These are phyloP conservation scores for Lichenothelia convexa DNA, from an alignment of 495 filamentous ascomycete species.

Conservation along the genomic window DNA sequence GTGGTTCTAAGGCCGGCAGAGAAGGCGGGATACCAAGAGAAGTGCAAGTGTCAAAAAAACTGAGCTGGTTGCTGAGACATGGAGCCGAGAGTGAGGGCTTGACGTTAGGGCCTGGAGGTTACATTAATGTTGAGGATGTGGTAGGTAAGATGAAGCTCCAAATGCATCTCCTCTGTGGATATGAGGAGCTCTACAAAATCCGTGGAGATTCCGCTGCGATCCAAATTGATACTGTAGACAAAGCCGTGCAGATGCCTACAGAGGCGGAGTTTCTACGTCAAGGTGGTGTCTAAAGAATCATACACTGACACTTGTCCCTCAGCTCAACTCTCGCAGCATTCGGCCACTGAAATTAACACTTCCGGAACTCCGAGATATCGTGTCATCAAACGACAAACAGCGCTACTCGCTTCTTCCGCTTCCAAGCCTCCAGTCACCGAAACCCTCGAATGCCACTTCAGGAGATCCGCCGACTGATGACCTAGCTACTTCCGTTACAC, in stretches of 20 bases:
- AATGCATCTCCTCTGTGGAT: slow-evolving; percentile 1
- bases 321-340: slow-evolving; percentile 56
- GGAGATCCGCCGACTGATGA: background rate
- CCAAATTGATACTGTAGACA: background rate
- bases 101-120: slow-evolving; percentile 58
- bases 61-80: slow-evolving; percentile 67
- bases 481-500: too few species aligned
- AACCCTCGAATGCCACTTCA: background rate
- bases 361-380: slow-evolving; percentile 50
- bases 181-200: background rate
- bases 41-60: slow-evolving; percentile 57
- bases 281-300: background rate
- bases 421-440: slow-evolving; percentile 16
- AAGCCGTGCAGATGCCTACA: background rate
- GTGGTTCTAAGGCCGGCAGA: slow-evolving; percentile 18
- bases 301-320: background rate
- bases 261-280: background rate
- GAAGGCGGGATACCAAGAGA: slow-evolving; percentile 30
- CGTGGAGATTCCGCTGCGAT: background rate
- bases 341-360: slow-evolving; percentile 52
- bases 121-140: slow-evolving; percentile 56
- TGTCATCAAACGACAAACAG: slow-evolving; percentile 69
- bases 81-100: slow-evolving; percentile 65
- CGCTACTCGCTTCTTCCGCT: slow-evolving; percentile 54
- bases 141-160: slow-evolving; percentile 33